Base-by-base conservation (phyloP, 1,139 yeast genomes). In the Yarrowia galli region DNA sequence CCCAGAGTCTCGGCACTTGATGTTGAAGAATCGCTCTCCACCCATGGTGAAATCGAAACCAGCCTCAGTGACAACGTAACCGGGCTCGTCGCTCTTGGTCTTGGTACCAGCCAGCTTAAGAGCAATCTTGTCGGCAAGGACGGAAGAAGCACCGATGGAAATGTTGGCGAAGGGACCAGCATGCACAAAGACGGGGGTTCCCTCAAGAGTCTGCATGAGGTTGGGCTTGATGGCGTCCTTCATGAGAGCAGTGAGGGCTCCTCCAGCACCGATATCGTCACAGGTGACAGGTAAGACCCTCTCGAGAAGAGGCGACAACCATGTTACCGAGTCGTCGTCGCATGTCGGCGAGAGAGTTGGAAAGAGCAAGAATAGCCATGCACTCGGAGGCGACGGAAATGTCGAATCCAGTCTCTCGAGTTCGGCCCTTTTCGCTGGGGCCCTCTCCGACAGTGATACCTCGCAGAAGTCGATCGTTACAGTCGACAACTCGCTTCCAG, bases 21-120 rank as follows among this genome's bases (percentile, higher is more conserved):
- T 95, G 83, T 95, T 93, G 80, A 93, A 86, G 82, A 95, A 95
- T 79, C 98, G 86, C 82, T 95, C 99, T 77, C 98, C 98, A 77
- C 99, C 99, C 98, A 95, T 95, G 68, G 98, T 95, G 84, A 95
- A 93, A 80, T 95, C 99, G 82, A 95, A 95, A 70, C 98, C 99
- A 45, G 98, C 98, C 80, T 93, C 98, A 66, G 98, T 93, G 69
- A 93, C 93, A 70, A 93, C 98, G 77, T 88, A 93, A 73, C 98
- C 98, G 73, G 89, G 87, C 77, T 89, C 86, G 71, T 83, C 85
- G 53, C 81, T 81, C 69, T 82, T 77, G 76, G 83, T 79, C 71
- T 84, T 85, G 49, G 87, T 89, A 79, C 97, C 97, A 56, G 96
- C 93, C 73, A 95, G 85, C 81, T 95, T 93, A 77, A 95, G 85